These are phyloP conservation scores for Penium margaritaceum DNA, from an alignment of 139 green algal genomes.

Conservation along the genomic window DNA sequence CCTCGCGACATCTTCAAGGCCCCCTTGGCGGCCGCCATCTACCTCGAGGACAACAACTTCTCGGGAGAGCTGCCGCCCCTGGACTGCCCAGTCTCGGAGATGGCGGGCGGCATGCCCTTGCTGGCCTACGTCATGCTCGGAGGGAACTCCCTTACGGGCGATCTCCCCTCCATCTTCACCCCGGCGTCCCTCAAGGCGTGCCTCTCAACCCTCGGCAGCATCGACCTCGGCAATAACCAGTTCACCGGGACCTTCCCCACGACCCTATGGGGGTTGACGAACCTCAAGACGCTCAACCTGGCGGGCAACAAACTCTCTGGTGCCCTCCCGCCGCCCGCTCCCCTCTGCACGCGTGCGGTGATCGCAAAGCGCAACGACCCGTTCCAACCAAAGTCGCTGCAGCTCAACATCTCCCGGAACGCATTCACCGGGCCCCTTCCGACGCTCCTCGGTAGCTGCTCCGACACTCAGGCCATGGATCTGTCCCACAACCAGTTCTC, in stretches of 20 bases:
- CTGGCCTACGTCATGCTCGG: not conserved
- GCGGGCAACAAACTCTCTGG: constrained; percentile 8
- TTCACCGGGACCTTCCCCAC: not conserved
- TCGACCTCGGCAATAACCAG: not conserved
- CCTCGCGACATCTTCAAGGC: not conserved
- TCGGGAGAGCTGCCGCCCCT: not conserved
- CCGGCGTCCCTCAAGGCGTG: too few relatives aligned
- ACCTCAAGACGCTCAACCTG: constrained; percentile 6
- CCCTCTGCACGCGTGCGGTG: too few relatives aligned
- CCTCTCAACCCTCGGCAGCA: not conserved
- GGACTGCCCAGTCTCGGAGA: too few relatives aligned
- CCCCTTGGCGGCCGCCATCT: not conserved
- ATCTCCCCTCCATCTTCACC: too few relatives aligned
- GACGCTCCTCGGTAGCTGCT: not conserved
- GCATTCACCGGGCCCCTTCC: constrained; percentile 14
- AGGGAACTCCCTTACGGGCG: constrained; percentile 5
- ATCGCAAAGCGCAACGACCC: not conserved
- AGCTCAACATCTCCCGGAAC: constrained; percentile 6
- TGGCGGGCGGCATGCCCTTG: too few relatives aligned
- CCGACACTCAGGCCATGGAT: not conserved
- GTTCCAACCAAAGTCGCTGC: not conserved
- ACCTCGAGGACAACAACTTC: constrained; percentile 17
- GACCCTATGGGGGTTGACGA: not conserved
- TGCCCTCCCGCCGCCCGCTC: constrained; percentile 1
- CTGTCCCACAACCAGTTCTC: constrained; percentile 6